These are phyloP conservation scores for Blastomyces emzantsi DNA, from an alignment of 2,329 filamentous ascomycete species.

Conservation along the genomic window DNA sequence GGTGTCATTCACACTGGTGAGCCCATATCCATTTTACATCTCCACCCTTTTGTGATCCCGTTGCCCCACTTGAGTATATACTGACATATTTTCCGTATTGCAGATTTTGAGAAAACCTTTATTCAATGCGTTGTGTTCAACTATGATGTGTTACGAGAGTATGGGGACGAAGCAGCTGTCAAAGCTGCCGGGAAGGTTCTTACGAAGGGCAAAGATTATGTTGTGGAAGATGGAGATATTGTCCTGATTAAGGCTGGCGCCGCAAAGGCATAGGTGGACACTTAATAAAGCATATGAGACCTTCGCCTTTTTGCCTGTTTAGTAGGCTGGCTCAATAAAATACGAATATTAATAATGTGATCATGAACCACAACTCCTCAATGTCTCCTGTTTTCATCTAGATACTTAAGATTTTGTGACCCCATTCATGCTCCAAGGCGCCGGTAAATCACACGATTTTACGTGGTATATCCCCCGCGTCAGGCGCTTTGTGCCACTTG, in stretches of 20 bases:
- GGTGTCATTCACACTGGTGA: slow-evolving; percentile 82
- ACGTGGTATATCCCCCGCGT: not conserved
- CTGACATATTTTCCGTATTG: not conserved
- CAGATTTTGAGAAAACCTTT: slow-evolving; percentile 98
- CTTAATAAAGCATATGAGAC: not conserved
- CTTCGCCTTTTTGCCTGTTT: not conserved
- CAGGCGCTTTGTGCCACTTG: slow-evolving; percentile 1
- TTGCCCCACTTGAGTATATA: not conserved
- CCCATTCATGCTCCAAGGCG: too few relatives aligned
- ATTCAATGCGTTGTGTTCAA: slow-evolving; percentile 96
- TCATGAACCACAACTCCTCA: not conserved
- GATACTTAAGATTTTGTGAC: not conserved
- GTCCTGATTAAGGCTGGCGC: slow-evolving; percentile 69
- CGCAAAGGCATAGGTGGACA: slow-evolving; percentile 34
- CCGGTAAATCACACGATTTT: too few relatives aligned
- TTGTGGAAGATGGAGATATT: slow-evolving; percentile 48
- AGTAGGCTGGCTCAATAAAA: not conserved
- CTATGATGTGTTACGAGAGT: slow-evolving; percentile 68
- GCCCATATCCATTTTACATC: slow-evolving; percentile 6
- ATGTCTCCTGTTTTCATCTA: not conserved
- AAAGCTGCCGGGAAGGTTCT: slow-evolving; percentile 93
- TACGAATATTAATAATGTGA: slow-evolving; percentile 1
- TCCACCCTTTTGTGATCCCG: not conserved
- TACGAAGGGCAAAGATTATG: slow-evolving; percentile 98
- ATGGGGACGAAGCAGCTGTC: slow-evolving; percentile 78